These are phyloP conservation scores for Trichosporon sp. DNA, from an alignment of 1,284 basidiomycete species.

Conservation along the genomic window DNA sequence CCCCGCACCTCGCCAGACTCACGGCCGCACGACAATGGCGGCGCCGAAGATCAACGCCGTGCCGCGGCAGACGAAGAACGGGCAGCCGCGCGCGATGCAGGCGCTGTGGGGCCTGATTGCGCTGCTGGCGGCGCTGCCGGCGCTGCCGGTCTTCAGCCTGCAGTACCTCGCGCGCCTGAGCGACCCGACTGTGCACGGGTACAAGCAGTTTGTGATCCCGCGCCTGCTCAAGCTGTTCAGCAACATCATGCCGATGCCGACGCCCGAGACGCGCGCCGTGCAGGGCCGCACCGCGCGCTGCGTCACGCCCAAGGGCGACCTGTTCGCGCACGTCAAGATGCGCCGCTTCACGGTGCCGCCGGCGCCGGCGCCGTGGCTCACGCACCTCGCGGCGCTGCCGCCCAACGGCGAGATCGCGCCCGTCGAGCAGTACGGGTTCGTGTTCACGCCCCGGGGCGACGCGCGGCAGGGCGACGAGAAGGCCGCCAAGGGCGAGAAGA, in stretches of 20 bases:
- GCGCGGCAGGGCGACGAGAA: not conserved
- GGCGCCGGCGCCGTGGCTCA: not conserved
- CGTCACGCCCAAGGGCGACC: not conserved
- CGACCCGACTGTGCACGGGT: not conserved
- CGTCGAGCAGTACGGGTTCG: not conserved
- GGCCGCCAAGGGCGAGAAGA: slow-evolving; percentile 24
- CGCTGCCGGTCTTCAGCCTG: not conserved
- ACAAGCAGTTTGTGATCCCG: not conserved
- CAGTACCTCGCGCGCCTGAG: not conserved
- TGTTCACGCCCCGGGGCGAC: not conserved
- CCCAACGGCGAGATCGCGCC: not conserved
- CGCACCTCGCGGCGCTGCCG: not conserved
- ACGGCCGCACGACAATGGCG: not conserved
- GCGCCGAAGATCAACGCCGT: slow-evolving; percentile 1
- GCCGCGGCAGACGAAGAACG: not conserved
- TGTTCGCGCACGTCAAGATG: not conserved
- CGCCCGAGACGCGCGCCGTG: not conserved
- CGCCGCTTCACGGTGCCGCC: not conserved
- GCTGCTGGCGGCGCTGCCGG: not conserved
- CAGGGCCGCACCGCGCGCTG: not conserved
- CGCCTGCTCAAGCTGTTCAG: not conserved
- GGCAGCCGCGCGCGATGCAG: not conserved
- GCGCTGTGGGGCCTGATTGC: not conserved
- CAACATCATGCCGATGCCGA: slow-evolving; percentile 1
- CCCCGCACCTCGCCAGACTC: not conserved